Evolutionary conservation across 164 flowering plant species (phyloP).

Genomic region (Houttuynia cordata): DNA sequence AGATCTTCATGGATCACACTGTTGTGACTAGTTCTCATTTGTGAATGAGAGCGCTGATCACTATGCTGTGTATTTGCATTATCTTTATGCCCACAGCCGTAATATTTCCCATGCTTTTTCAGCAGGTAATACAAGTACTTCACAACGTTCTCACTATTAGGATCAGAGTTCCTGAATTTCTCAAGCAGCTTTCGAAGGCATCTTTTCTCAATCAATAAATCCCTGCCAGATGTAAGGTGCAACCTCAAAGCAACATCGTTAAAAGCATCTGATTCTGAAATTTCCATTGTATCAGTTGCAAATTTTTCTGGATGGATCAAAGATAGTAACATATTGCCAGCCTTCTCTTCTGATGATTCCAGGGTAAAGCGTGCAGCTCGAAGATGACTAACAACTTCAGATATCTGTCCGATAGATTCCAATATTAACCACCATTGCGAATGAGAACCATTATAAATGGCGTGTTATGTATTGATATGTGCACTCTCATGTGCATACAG

Average conservation of each 20-base stretch:
- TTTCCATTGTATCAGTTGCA: conserved; percentile 24
- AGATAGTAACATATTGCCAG: conserved; percentile 42
- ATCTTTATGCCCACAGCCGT: conserved; percentile 19
- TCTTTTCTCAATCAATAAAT: conserved; percentile 57
- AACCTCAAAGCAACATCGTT: conserved; percentile 43
- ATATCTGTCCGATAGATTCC: conserved; percentile 38
- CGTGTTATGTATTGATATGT: too few relatives aligned
- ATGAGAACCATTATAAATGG: background rate
- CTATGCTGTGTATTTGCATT: conserved; percentile 7
- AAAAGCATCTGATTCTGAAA: conserved; percentile 34
- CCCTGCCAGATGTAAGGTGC: conserved; percentile 42
- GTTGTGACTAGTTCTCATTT: conserved; percentile 2
- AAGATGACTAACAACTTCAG: conserved; percentile 46
- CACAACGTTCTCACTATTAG: conserved; percentile 37
- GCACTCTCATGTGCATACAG: too few relatives aligned
- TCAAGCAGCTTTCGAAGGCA: conserved; percentile 44
- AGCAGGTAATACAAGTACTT: conserved; percentile 40
- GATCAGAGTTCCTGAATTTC: conserved; percentile 30
- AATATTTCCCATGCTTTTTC: conserved; percentile 34
- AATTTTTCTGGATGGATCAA: conserved; percentile 31
- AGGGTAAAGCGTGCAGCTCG: conserved; percentile 29
- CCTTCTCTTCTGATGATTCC: conserved; percentile 61
- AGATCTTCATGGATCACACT: background rate
- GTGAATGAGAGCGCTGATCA: conserved; percentile 5
- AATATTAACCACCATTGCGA: background rate